A percentile compares a stretch with the other conserved stretches of the same genome.
phyloP scores from a whole-genome alignment of 1,139 yeast species.

The Pichia sp. region DNA sequence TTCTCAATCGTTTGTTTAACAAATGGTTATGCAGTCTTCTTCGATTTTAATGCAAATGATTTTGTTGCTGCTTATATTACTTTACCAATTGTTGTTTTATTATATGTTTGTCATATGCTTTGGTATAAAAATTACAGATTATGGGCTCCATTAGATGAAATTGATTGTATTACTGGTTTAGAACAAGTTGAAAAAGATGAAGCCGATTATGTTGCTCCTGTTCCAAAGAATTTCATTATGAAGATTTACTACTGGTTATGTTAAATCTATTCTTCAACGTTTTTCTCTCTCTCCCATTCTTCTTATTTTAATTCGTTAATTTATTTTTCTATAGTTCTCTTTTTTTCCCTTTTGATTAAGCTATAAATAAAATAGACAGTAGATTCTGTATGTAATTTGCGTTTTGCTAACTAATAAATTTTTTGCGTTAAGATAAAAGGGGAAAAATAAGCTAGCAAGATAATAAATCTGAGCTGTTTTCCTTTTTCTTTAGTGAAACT shows the following conservation, averaged over 20 bases:
- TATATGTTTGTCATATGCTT: slow-evolving; percentile 37
- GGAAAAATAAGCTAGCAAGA: too few species aligned
- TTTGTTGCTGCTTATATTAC: slow-evolving; percentile 62
- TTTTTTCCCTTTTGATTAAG: too few species aligned
- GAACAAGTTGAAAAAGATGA: slow-evolving; percentile 38
- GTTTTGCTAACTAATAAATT: too few species aligned
- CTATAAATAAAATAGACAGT: too few species aligned
- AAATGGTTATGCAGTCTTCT: slow-evolving; percentile 49
- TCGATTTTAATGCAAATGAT: slow-evolving; percentile 37
- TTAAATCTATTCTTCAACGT: too few species aligned
- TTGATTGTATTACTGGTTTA: slow-evolving; percentile 42
- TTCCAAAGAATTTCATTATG: slow-evolving; percentile 33
- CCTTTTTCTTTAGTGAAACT: too few species aligned
- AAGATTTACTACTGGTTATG: slow-evolving; percentile 36
- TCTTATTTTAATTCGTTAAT: neutral
- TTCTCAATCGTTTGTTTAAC: slow-evolving; percentile 43
- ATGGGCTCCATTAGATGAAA: slow-evolving; percentile 37
- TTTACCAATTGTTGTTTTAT: slow-evolving; percentile 44
- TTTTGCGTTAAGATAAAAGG: too few species aligned
- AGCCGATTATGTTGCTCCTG: slow-evolving; percentile 30
- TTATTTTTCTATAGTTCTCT: too few species aligned
- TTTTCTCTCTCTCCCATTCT: neutral
- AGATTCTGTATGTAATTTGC: too few species aligned
- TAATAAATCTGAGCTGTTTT: too few species aligned
- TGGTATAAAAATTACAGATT: slow-evolving; percentile 29